Percentiles rank a stretch among this genome's conserved stretches.
Conservation (phyloP, 371 early-diverging fungal genomes). For the Choanephora cucurbitarum region DNA sequence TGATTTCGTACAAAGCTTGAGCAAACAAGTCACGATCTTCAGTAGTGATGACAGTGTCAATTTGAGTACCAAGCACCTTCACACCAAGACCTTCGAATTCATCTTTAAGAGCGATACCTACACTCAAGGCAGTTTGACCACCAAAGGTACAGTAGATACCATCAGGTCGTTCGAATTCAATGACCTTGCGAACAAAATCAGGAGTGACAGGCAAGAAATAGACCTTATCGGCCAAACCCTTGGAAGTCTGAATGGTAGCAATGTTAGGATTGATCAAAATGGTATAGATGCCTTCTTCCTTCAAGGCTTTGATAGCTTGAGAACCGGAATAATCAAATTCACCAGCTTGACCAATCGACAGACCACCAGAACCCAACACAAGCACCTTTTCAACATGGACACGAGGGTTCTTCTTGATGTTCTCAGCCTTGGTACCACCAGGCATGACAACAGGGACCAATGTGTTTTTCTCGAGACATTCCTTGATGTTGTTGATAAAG, state of each 20-base stretch:
- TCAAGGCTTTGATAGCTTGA: constrained; percentile 95
- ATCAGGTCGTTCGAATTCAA: constrained; percentile 89
- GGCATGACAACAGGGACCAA: constrained; percentile 78
- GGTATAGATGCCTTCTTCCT: constrained; percentile 92
- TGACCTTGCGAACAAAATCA: constrained; percentile 89
- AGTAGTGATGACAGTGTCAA: constrained; percentile 87
- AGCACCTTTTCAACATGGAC: constrained; percentile 78
- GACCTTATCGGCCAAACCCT: constrained; percentile 92
- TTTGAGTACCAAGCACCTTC: constrained; percentile 90
- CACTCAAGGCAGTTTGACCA: constrained; percentile 95
- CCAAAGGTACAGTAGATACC: constrained; percentile 95
- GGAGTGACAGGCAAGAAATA: constrained; percentile 95
- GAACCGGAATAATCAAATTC: constrained; percentile 98
- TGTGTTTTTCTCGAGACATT: constrained; percentile 71
- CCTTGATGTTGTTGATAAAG: constrained; percentile 73
- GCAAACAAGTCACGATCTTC: constrained; percentile 96
- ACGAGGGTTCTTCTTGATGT: constrained; percentile 53
- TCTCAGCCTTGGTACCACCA: constrained; percentile 59
- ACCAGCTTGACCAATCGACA: constrained; percentile 97
- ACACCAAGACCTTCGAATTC: constrained; percentile 84
- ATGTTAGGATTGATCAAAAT: constrained; percentile 95
- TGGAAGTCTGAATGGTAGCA: constrained; percentile 94
- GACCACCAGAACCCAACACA: constrained; percentile 93
- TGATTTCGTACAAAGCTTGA: constrained; percentile 81
- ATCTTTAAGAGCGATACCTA: constrained; percentile 85